phyloP scores from a whole-genome alignment of 805 yeast genomes.

The Wickerhamia fluorescens region DNA sequence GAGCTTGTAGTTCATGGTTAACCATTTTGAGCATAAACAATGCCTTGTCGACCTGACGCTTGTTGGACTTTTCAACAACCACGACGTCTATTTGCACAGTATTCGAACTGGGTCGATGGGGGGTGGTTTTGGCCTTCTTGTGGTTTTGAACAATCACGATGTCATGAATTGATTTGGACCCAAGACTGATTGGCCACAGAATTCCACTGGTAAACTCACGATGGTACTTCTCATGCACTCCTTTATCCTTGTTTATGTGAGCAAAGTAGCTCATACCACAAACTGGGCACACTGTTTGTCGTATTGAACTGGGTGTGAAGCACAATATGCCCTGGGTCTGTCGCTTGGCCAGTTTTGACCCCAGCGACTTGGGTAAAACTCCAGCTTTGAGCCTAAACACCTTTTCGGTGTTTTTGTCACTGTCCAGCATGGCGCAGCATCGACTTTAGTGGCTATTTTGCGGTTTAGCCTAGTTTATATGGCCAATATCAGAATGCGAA shows the following conservation, averaged over 20 bases:
- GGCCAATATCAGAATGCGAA: no score
- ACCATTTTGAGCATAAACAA: constrained; percentile 40
- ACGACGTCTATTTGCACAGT: no score
- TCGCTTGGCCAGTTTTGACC: no score
- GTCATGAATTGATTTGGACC: constrained; percentile 4
- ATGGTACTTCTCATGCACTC: constrained; percentile 49
- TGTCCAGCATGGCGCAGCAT: no score
- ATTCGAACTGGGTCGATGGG: no score
- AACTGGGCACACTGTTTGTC: constrained; percentile 38
- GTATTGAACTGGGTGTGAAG: no score
- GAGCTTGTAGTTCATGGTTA: constrained; percentile 57
- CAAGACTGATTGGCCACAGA: constrained; percentile 37
- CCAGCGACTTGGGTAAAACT: no score
- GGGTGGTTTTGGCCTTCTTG: neutral
- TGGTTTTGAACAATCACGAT: constrained; percentile 1
- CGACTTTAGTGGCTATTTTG: no score
- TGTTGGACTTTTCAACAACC: constrained; percentile 6
- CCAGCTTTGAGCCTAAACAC: no score
- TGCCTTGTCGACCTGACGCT: constrained; percentile 14
- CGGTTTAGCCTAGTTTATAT: no score
- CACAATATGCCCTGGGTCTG: no score
- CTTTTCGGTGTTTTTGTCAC: no score
- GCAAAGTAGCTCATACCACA: constrained; percentile 51
- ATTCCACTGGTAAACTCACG: constrained; percentile 41
- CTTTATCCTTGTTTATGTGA: constrained; percentile 34